Conservation (phyloP, 345 rosid genomes). For the Ceriops tagal region DNA sequence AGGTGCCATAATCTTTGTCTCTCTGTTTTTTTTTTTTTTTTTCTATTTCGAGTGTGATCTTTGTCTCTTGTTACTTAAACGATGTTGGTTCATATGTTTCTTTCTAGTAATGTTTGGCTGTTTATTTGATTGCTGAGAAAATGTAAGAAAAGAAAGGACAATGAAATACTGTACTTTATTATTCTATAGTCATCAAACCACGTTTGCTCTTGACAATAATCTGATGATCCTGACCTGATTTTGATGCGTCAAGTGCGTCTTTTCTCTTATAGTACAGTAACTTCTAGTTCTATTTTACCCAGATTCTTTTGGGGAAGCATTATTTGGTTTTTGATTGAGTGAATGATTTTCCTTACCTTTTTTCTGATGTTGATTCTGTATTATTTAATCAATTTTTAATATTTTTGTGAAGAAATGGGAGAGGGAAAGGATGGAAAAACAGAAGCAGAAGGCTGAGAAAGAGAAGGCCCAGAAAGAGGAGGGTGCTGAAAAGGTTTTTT, state of each 20-base stretch:
- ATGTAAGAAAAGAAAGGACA: not conserved
- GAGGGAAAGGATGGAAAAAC: conserved; percentile 66
- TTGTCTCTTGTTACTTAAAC: no score
- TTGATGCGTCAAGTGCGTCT: no score
- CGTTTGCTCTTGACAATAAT: no score
- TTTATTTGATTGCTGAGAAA: conserved; percentile 9
- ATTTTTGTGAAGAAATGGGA: conserved; percentile 65
- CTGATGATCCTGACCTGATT: no score
- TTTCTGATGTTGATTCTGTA: not conserved
- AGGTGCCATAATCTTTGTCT: no score
- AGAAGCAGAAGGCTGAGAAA: conserved; percentile 56
- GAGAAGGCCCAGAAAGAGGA: conserved; percentile 49
- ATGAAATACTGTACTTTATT: no score
- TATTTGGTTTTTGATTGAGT: not conserved
- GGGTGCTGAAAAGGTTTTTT: conserved; percentile 49
- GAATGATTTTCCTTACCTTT: not conserved
- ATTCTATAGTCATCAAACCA: no score
- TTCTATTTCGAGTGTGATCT: no score
- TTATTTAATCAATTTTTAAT: conserved; percentile 6
- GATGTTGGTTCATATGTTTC: not conserved
- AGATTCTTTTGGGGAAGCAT: no score
- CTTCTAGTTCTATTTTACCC: no score
- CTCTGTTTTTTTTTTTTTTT: no score
- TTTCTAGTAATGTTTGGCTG: not conserved
- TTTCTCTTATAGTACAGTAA: no score